Conservation (phyloP, 805 yeast species). For the Candida dajiaensis region DNA sequence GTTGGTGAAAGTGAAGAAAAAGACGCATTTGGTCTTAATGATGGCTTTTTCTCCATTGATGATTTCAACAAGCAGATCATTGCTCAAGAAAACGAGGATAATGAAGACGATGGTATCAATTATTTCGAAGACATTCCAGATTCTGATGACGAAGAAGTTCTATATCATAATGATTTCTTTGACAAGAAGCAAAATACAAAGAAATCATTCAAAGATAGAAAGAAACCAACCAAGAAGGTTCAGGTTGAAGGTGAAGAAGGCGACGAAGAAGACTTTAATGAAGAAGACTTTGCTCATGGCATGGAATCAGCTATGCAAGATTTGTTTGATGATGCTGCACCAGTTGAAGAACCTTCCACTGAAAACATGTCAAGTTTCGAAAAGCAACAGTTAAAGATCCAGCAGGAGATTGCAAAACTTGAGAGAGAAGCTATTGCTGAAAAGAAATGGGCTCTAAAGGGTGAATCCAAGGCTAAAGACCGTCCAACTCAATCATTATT, state of each 20-base stretch:
- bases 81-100: slow-evolving; percentile 47
- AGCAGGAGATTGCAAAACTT: slow-evolving; percentile 67
- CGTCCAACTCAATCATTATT: slow-evolving; percentile 82
- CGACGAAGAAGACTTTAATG: slow-evolving; percentile 44
- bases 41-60: slow-evolving; percentile 78
- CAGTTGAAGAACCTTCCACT: slow-evolving; percentile 24
- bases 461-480: slow-evolving; percentile 78
- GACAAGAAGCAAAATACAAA: slow-evolving; percentile 26
- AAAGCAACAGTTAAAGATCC: slow-evolving; percentile 71
- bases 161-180: slow-evolving; percentile 49
- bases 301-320: slow-evolving; percentile 44
- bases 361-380: slow-evolving; percentile 67
- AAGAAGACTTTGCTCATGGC: slow-evolving; percentile 57
- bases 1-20: slow-evolving; percentile 36
- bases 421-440: slow-evolving; percentile 88
- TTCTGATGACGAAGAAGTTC: slow-evolving; percentile 40
- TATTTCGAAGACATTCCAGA: slow-evolving; percentile 46
- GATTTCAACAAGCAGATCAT: slow-evolving; percentile 74
- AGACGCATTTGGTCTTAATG: slow-evolving; percentile 68
- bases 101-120: slow-evolving; percentile 48
- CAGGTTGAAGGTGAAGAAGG: slow-evolving; percentile 24
- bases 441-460: slow-evolving; percentile 91
- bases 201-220: slow-evolving; percentile 6
- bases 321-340: slow-evolving; percentile 38
- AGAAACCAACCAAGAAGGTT: neutral